A percentile compares a stretch with the other conserved stretches of the same genome.
Conservation (phyloP, 257 asterid genomes). For the Jaltomata sinuosa region DNA sequence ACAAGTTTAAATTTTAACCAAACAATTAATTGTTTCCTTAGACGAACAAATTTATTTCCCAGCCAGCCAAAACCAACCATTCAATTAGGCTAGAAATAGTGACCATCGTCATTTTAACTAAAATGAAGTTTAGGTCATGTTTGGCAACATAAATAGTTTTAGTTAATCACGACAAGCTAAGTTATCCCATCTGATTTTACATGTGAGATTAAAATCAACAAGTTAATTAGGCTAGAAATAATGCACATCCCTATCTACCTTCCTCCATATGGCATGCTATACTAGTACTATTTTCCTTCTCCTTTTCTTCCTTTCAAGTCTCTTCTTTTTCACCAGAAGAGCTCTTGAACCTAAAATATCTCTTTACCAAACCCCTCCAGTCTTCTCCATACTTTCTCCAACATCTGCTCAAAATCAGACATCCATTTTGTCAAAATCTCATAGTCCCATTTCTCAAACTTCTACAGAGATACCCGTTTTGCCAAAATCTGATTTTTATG, state of each 20-base stretch:
- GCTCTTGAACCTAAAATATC: conserved; percentile 35
- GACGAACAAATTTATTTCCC: neutral
- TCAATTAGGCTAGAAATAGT: neutral
- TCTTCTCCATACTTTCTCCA: conserved; percentile 4
- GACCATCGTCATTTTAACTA: neutral
- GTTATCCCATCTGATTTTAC: neutral
- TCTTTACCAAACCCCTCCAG: conserved; percentile 15
- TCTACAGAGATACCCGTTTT: neutral
- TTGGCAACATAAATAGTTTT: neutral
- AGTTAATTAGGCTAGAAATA: neutral
- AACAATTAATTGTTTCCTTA: neutral
- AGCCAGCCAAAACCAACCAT: neutral
- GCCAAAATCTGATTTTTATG: conserved; percentile 18
- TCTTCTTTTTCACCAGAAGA: conserved; percentile 37
- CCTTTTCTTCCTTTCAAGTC: conserved; percentile 29
- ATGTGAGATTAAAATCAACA: neutral
- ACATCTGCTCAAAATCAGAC: neutral
- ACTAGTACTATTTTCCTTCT: conserved; percentile 12
- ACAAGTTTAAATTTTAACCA: neutral
- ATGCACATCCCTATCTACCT: neutral
- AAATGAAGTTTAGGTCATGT: neutral
- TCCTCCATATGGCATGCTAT: conserved; percentile 29
- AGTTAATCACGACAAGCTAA: neutral
- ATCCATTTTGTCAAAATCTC: neutral
- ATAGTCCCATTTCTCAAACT: too few species aligned